Evolutionary conservation across 2,329 filamentous ascomycete species (phyloP).

Genomic region (Ophiocordyceps camponoti-floridani): DNA sequence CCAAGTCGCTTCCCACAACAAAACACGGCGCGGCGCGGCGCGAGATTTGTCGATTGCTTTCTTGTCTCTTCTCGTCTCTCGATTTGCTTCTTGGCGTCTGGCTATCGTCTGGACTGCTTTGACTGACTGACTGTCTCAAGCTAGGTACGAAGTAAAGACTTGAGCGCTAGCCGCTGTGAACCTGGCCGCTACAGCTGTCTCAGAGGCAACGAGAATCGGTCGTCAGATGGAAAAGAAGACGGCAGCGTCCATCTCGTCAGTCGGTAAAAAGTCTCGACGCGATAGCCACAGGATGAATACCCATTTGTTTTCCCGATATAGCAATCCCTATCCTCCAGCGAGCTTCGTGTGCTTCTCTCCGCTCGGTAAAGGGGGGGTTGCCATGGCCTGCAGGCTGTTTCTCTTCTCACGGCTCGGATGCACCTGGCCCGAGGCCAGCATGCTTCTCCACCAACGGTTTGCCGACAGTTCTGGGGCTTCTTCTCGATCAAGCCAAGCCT

Average conservation of each 20-base stretch:
- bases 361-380: neutral
- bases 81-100: constrained; percentile 27
- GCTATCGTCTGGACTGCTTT: constrained; percentile 48
- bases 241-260: constrained; percentile 13
- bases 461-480: neutral
- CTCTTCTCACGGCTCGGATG: neutral
- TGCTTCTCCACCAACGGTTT: constrained; percentile 1
- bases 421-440: constrained; percentile 1
- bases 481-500: constrained; percentile 7
- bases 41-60: constrained; percentile 6
- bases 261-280: constrained; percentile 11
- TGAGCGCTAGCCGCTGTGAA: constrained; percentile 41
- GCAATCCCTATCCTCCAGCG: neutral
- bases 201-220: constrained; percentile 20
- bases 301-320: constrained; percentile 2
- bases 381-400: neutral
- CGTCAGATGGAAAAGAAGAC: neutral
- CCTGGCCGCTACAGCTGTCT: constrained; percentile 31
- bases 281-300: constrained; percentile 10
- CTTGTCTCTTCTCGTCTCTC: constrained; percentile 2
- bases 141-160: constrained; percentile 50
- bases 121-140: constrained; percentile 19
- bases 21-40: constrained; percentile 17
- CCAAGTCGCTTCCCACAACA: constrained; percentile 10
- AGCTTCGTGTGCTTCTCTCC: neutral